Base-by-base conservation (phyloP, 805 yeast species). In the Vanderwaltozyma tropicalis region DNA sequence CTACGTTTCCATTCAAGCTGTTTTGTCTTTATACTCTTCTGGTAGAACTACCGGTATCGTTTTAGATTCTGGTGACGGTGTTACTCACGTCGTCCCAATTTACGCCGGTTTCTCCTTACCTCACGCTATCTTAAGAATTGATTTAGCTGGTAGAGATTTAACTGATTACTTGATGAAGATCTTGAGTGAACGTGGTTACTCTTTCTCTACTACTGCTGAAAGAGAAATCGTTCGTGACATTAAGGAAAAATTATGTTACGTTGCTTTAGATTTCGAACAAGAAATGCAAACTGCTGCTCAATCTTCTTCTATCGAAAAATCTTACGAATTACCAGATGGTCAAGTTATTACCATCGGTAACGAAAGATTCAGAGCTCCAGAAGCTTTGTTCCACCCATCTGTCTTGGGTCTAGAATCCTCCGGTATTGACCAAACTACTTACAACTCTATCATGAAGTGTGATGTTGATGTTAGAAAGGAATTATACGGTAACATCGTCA, bases 1-100 rank as follows among this genome's bases (percentile, higher is more conserved):
- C 76, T 92, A 92, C 81, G 96, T 92, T 55, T 80, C 94, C 58
- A 89, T 92, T 66, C 98, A 89, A 75, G 97, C 98, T 59, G 96
- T 89, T 45, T 78, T 92, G 65, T 92, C 98, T 42, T 77, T 92
- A 64, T 92, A 92, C 77, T 87, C 98, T 41, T 88, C 97, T 50
- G 98, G 98, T 77, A 89, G 97, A 83, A 94, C 97, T 60, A 92
- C 98, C 53, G 98, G 98, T 86, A 88, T 89, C 62, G 98, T 92
- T 52, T 79, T 92, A 67, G 98, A 89, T 76, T 88, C 96, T 51
- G 98, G 98, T 80, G 98, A 89, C 67, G 98, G 98, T 85, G 97
- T 92, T 60, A 88, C 97, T 62, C 97, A 89, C 94, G 96, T 89
- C 71, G 98, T 92, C 52, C 98, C 98, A 71, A 89, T 92, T 66